Percentiles rank a stretch among this genome's conserved stretches.
These are phyloP conservation scores for Pythium biforme DNA, from an alignment of 352 stramenopile species.

Conservation along the genomic window DNA sequence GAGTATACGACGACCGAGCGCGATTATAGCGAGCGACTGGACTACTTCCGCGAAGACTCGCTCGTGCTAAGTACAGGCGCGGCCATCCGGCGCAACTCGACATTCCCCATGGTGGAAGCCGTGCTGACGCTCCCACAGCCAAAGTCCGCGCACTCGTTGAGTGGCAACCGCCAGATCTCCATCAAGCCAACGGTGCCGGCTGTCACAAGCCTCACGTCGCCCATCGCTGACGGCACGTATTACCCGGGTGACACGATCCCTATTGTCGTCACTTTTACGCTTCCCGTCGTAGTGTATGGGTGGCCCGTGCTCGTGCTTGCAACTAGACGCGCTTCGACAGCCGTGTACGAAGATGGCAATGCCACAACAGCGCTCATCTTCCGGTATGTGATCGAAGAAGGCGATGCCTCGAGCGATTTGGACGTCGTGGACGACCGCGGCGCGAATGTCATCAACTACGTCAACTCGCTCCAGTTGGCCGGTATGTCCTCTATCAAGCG, in stretches of 20 bases:
- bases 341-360: conserved; percentile 38
- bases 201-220: conserved; percentile 37
- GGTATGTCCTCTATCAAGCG: conserved; percentile 47
- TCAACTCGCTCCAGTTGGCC: conserved; percentile 38
- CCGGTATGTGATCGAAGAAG: conserved; percentile 40
- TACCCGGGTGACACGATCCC: conserved; percentile 55
- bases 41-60: conserved; percentile 57
- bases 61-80: conserved; percentile 36
- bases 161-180: conserved; percentile 41
- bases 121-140: conserved; percentile 45
- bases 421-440: conserved; percentile 56
- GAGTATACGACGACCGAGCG: conserved; percentile 44
- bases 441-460: conserved; percentile 43
- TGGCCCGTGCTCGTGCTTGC: conserved; percentile 41
- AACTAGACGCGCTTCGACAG: conserved; percentile 23
- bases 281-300: conserved; percentile 62
- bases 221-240: conserved; percentile 45
- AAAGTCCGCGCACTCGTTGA: conserved; percentile 41
- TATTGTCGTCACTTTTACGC: conserved; percentile 56
- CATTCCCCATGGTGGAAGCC: conserved; percentile 46
- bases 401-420: conserved; percentile 37
- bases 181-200: conserved; percentile 55
- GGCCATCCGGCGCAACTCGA: conserved; percentile 43
- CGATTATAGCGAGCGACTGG: conserved; percentile 61
- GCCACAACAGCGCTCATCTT: conserved; percentile 47